Evolutionary conservation across 306 rosid genomes (phyloP).

Genomic region (Fragaria vesca): DNA sequence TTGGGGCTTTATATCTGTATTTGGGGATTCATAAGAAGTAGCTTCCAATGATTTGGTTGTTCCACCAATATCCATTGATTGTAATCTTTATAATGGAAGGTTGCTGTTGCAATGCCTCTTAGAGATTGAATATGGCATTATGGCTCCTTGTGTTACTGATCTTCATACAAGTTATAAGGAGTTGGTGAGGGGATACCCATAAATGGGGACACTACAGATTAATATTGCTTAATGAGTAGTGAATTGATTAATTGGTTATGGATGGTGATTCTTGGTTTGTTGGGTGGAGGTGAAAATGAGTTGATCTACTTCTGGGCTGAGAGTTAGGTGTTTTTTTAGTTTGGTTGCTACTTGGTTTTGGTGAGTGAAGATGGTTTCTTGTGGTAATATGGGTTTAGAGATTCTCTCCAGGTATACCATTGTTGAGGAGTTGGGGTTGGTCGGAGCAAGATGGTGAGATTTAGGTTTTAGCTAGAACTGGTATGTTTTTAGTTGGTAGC

Average conservation of each 20-base stretch:
- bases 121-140: conserved; percentile 9
- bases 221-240: conserved; percentile 22
- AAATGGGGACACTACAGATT: conserved; percentile 11
- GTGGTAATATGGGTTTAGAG: conserved; percentile 9
- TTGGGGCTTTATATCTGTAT: conserved; percentile 18
- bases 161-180: background rate
- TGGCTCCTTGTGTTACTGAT: conserved; percentile 12
- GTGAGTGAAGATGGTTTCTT: background rate
- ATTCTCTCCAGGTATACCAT: background rate
- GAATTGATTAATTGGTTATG: conserved; percentile 9
- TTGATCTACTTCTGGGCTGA: background rate
- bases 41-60: conserved; percentile 37
- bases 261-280: conserved; percentile 11
- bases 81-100: conserved; percentile 35
- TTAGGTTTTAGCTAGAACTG: conserved; percentile 15
- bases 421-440: conserved; percentile 8
- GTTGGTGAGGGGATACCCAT: conserved; percentile 25
- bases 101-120: conserved; percentile 18
- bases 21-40: conserved; percentile 9
- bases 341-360: conserved; percentile 6
- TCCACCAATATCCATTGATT: conserved; percentile 35
- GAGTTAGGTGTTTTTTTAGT: conserved; percentile 7
- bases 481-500: conserved; percentile 11
- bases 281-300: conserved; percentile 2
- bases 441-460: conserved; percentile 8